phyloP scores from a whole-genome alignment of 306 rosid genomes.

The Pyrus communis region DNA sequence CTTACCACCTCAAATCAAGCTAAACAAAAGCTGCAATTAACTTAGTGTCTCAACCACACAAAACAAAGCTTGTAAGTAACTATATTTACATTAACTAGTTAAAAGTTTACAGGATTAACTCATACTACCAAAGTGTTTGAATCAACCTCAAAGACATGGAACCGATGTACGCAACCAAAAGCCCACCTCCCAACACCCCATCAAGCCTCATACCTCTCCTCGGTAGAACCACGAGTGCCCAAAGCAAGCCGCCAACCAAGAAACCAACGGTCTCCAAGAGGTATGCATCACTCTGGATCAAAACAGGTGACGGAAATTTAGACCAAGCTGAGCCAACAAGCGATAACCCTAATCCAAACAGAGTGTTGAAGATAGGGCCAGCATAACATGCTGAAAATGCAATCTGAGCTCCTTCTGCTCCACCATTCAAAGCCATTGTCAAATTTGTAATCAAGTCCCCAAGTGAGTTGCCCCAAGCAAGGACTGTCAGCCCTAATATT shows the following conservation, averaged over 20 bases:
- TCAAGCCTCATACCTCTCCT: conserved; percentile 61
- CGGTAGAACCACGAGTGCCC: conserved; percentile 72
- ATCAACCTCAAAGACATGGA: conserved; percentile 49
- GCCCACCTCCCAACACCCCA: conserved; percentile 59
- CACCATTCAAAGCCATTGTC: conserved; percentile 76
- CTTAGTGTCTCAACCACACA: neutral
- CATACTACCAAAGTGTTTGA: conserved; percentile 22
- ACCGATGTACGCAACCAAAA: conserved; percentile 44
- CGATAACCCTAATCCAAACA: conserved; percentile 75
- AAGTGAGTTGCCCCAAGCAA: conserved; percentile 89
- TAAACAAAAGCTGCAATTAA: neutral
- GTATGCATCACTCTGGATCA: conserved; percentile 35
- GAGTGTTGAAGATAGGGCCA: conserved; percentile 67
- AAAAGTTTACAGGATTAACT: neutral
- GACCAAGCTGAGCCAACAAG: conserved; percentile 49
- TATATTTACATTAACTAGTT: neutral
- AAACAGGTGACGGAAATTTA: conserved; percentile 34
- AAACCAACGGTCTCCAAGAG: conserved; percentile 44
- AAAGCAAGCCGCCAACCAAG: conserved; percentile 54
- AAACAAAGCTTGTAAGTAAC: neutral
- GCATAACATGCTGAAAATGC: conserved; percentile 83
- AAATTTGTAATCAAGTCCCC: conserved; percentile 70
- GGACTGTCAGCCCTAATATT: conserved; percentile 60
- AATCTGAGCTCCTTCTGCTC: conserved; percentile 60
- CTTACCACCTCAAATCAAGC: neutral